phyloP scores from a whole-genome alignment of 345 rosid species.

The Gossypium bickii region DNA sequence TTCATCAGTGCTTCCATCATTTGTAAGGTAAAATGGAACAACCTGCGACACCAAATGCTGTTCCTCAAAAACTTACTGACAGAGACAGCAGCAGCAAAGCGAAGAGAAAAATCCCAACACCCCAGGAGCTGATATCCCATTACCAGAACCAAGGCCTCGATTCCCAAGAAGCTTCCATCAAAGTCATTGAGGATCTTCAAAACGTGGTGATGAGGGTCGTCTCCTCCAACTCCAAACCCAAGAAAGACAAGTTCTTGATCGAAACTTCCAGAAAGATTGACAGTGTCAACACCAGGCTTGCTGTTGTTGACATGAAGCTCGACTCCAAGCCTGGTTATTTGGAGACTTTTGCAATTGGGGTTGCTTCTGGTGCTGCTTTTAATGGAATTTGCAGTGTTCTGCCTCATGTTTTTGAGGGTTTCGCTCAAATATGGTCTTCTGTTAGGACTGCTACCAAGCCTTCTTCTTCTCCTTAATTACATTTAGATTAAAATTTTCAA shows the following conservation, averaged over 20 bases:
- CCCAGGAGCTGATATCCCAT: slow-evolving; percentile 71
- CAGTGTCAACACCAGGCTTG: slow-evolving; percentile 44
- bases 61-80: slow-evolving; percentile 6
- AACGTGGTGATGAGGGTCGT: slow-evolving; percentile 52
- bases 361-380: slow-evolving; percentile 68
- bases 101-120: slow-evolving; percentile 48
- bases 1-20: background rate
- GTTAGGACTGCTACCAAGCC: slow-evolving; percentile 49
- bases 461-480: slow-evolving; percentile 25
- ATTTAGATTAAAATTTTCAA: background rate
- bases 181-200: slow-evolving; percentile 85
- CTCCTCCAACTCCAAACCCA: slow-evolving; percentile 37
- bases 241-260: slow-evolving; percentile 37
- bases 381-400: slow-evolving; percentile 43
- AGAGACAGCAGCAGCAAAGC: slow-evolving; percentile 17
- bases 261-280: slow-evolving; percentile 66
- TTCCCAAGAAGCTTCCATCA: slow-evolving; percentile 64
- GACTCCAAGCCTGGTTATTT: slow-evolving; percentile 76
- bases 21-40: slow-evolving; percentile 1
- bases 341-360: slow-evolving; percentile 56
- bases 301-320: slow-evolving; percentile 70
- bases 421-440: slow-evolving; percentile 65
- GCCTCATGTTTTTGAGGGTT: slow-evolving; percentile 54
- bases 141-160: slow-evolving; percentile 73
- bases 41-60: slow-evolving; percentile 1